Evolutionary conservation across 2,329 filamentous ascomycete species (phyloP).

Genomic region (Aspergillus novofumigatus): DNA sequence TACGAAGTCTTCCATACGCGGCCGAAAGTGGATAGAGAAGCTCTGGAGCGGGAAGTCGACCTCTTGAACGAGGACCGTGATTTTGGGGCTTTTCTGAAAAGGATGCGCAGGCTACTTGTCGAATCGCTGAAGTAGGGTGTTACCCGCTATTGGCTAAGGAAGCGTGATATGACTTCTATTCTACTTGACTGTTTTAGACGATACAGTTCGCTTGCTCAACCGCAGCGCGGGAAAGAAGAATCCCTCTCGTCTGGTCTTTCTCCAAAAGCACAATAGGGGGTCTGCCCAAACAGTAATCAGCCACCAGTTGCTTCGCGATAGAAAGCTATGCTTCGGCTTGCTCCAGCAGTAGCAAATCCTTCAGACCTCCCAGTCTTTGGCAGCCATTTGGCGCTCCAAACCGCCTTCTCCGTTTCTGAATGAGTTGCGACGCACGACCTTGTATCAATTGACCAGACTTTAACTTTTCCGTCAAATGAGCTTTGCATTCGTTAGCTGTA

Average conservation of each 20-base stretch:
- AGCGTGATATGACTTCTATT: not conserved
- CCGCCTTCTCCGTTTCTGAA: conserved; percentile 76
- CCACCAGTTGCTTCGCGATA: conserved; percentile 78
- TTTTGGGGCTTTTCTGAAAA: conserved; percentile 57
- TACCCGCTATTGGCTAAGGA: not conserved
- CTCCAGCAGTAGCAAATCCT: conserved; percentile 77
- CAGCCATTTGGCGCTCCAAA: conserved; percentile 84
- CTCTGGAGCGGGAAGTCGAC: conserved; percentile 53
- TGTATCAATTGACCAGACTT: conserved; percentile 89
- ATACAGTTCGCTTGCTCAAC: not conserved
- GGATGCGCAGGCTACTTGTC: conserved; percentile 58
- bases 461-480: conserved; percentile 87
- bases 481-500: conserved; percentile 32
- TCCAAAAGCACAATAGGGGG: not conserved
- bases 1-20: conserved; percentile 79
- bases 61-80: conserved; percentile 58
- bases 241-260: not conserved
- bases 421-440: conserved; percentile 86
- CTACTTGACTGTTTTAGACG: not conserved
- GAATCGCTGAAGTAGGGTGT: conserved; percentile 47
- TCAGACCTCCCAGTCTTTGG: conserved; percentile 60
- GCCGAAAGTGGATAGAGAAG: conserved; percentile 58
- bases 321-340: conserved; percentile 71
- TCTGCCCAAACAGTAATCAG: conserved; percentile 28
- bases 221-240: not conserved